These are phyloP conservation scores for Exophiala viscosa DNA, from an alignment of 2,329 filamentous ascomycete genomes.

Conservation along the genomic window DNA sequence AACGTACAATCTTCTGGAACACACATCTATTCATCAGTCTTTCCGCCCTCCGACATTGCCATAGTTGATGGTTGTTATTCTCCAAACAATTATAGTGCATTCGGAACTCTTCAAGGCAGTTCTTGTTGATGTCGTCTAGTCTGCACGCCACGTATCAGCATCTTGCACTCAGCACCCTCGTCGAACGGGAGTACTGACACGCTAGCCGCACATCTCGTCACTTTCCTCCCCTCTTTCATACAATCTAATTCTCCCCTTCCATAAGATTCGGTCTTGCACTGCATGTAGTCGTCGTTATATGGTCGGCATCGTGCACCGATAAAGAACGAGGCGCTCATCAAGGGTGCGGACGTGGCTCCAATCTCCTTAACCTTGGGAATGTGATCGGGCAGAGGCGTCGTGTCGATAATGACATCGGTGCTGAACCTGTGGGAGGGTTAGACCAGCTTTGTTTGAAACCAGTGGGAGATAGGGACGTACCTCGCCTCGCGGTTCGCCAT, in stretches of 20 bases:
- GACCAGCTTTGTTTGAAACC: neutral
- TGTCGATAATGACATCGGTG: constrained; percentile 89
- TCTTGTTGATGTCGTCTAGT: constrained; percentile 91
- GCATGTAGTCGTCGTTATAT: constrained; percentile 99
- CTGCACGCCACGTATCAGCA: constrained; percentile 46
- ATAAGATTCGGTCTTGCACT: constrained; percentile 94
- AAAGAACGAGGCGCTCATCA: constrained; percentile 90
- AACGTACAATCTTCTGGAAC: constrained; percentile 83
- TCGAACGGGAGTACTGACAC: constrained; percentile 66
- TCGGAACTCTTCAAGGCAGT: constrained; percentile 87
- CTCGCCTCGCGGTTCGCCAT: constrained; percentile 27
- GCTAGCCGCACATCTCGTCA: constrained; percentile 92
- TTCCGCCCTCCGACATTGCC: constrained; percentile 87
- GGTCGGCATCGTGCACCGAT: constrained; percentile 91
- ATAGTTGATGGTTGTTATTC: constrained; percentile 95
- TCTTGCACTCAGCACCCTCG: constrained; percentile 17
- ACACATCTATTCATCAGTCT: constrained; percentile 92
- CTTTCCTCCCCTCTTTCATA: constrained; percentile 91
- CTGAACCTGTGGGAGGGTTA: constrained; percentile 68
- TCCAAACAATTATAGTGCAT: constrained; percentile 94
- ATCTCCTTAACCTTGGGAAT: constrained; percentile 94
- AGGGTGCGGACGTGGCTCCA: constrained; percentile 84
- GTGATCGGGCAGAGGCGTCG: constrained; percentile 84
- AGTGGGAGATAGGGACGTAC: constrained; percentile 1
- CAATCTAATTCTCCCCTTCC: constrained; percentile 91